Evolutionary conservation across 164 flowering plant species (phyloP).

Genomic region (Tinospora cordifolia): DNA sequence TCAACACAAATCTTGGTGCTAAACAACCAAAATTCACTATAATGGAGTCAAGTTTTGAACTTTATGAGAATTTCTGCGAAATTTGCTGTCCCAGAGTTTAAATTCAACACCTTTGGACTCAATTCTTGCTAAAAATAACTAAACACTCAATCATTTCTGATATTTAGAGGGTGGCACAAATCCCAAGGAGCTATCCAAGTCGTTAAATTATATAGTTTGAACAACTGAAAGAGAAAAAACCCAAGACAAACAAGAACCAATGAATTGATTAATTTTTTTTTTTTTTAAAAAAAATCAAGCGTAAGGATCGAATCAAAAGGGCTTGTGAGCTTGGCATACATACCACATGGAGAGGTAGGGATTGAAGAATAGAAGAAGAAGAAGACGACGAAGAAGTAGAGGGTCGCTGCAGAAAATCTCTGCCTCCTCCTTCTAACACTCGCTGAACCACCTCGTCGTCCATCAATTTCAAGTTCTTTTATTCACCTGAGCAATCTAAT

Average conservation of each 20-base stretch:
- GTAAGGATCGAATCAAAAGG: not conserved
- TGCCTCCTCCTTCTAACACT: slow-evolving; percentile 83
- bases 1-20: not conserved
- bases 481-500: not conserved
- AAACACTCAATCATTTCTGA: not conserved
- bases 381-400: slow-evolving; percentile 41
- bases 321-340: slow-evolving; percentile 3
- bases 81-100: not conserved
- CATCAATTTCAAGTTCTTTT: slow-evolving; percentile 26
- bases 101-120: not conserved
- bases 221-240: no score
- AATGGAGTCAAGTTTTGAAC: not conserved
- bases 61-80: not conserved
- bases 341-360: slow-evolving; percentile 96
- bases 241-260: no score
- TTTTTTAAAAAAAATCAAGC: no score
- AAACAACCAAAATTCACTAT: not conserved
- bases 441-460: slow-evolving; percentile 84
- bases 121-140: not conserved
- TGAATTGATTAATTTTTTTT: no score
- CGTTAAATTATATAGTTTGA: not conserved
- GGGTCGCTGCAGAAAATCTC: slow-evolving; percentile 62
- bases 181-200: not conserved
- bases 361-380: slow-evolving; percentile 82
- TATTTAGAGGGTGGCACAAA: not conserved